A percentile compares a stretch with the other conserved stretches of the same genome.
Evolutionary conservation across 352 stramenopile genomes (phyloP).

Genomic region (Achlya hypogyna): DNA sequence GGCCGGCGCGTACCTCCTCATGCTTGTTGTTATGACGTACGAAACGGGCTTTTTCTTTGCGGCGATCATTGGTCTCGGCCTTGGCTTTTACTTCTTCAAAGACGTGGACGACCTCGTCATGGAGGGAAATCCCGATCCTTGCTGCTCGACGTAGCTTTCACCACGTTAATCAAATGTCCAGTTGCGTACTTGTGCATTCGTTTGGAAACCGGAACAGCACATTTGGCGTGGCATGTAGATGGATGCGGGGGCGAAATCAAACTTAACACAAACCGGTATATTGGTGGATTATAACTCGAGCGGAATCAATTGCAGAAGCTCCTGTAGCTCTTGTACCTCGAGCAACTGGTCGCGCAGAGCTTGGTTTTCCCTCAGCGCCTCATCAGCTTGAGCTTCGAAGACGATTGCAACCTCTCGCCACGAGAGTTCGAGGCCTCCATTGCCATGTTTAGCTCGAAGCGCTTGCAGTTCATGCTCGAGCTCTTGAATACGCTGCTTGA

Average conservation of each 20-base stretch:
- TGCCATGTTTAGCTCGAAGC: not conserved
- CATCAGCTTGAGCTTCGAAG: not conserved
- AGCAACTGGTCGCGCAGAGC: not conserved
- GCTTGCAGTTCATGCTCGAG: not conserved
- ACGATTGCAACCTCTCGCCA: not conserved
- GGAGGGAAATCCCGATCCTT: constrained; percentile 57
- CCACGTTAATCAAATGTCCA: not conserved
- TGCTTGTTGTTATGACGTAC: constrained; percentile 82
- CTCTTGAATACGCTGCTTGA: not conserved
- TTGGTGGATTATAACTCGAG: too few relatives aligned
- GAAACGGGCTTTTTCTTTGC: constrained; percentile 70
- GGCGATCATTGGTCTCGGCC: constrained; percentile 53
- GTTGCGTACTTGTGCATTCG: too few relatives aligned
- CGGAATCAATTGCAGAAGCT: too few relatives aligned
- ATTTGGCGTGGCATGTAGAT: too few relatives aligned
- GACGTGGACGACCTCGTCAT: constrained; percentile 56
- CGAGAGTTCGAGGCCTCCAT: not conserved
- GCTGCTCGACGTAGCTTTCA: constrained; percentile 54
- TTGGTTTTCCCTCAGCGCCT: not conserved
- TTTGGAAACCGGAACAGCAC: too few relatives aligned
- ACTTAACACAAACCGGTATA: too few relatives aligned
- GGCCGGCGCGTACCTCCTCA: constrained; percentile 68
- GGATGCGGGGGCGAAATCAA: too few relatives aligned
- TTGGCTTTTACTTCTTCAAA: constrained; percentile 73
- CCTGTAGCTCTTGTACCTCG: not conserved